Evolutionary conservation across 2,329 filamentous ascomycete species (phyloP).

Genomic region (Xenosphaeropsis pyriputrescens): DNA sequence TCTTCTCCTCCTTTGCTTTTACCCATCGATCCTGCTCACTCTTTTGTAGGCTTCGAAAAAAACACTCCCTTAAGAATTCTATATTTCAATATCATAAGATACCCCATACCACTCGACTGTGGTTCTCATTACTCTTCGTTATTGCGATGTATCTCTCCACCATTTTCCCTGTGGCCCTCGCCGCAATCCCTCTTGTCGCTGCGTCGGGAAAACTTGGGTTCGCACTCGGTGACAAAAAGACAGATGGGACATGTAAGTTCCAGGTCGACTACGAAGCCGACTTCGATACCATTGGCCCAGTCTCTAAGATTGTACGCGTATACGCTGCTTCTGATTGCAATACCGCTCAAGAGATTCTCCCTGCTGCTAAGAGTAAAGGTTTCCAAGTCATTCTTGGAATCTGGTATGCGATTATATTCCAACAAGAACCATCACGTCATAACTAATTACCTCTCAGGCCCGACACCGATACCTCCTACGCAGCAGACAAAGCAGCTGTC

Average conservation of each 20-base stretch:
- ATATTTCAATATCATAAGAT: too few species aligned
- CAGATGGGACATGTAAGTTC: slow-evolving; percentile 46
- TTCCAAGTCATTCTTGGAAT: slow-evolving; percentile 58
- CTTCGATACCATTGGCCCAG: slow-evolving; percentile 41
- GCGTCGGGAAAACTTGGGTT: slow-evolving; percentile 46
- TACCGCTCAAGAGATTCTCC: slow-evolving; percentile 44
- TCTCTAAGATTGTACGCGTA: slow-evolving; percentile 42
- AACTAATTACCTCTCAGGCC: slow-evolving; percentile 26
- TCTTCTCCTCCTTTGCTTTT: too few species aligned
- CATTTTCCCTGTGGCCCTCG: slow-evolving; percentile 11
- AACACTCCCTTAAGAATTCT: too few species aligned
- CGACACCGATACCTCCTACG: slow-evolving; percentile 45
- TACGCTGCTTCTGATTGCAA: slow-evolving; percentile 56
- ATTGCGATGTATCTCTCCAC: slow-evolving; percentile 4
- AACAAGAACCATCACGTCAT: neutral
- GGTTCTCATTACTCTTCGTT: too few species aligned
- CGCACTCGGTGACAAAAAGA: slow-evolving; percentile 48
- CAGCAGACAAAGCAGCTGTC: slow-evolving; percentile 43
- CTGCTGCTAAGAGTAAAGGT: slow-evolving; percentile 47
- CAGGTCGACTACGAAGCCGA: slow-evolving; percentile 48
- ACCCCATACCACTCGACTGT: too few species aligned
- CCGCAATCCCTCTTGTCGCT: slow-evolving; percentile 29
- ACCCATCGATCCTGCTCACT: too few species aligned
- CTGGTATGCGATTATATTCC: slow-evolving; percentile 30
- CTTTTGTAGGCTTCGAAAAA: too few species aligned